phyloP scores from a whole-genome alignment of 495 filamentous ascomycete species.

The Friedmanniomyces simplex region DNA sequence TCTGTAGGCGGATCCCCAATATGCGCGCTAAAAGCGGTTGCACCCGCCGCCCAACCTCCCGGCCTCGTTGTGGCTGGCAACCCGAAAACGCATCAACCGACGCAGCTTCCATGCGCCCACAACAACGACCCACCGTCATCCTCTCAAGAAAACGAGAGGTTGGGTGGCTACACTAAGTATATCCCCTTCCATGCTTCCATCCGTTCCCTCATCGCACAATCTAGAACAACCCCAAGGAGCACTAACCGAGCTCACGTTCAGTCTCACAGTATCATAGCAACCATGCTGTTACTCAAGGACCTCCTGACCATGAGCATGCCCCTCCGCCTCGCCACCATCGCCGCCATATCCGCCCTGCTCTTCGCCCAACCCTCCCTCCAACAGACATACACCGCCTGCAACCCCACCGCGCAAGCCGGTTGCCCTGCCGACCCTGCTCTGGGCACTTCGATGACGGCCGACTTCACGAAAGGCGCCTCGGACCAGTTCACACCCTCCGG shows the following conservation, averaged over 20 bases:
- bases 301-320: slow-evolving; percentile 18
- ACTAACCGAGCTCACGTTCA: slow-evolving; percentile 6
- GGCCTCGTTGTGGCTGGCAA: not conserved
- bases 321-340: slow-evolving; percentile 15
- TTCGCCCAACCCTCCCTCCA: slow-evolving; percentile 30
- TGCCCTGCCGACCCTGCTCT: slow-evolving; percentile 78
- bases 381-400: slow-evolving; percentile 59
- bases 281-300: slow-evolving; percentile 9
- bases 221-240: not conserved
- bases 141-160: not conserved
- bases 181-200: slow-evolving; percentile 3
- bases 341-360: slow-evolving; percentile 23
- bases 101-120: not conserved
- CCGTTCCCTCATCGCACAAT: slow-evolving; percentile 9
- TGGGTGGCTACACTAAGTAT: slow-evolving; percentile 10
- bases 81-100: not conserved
- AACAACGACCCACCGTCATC: not conserved
- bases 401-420: slow-evolving; percentile 45
- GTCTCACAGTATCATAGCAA: not conserved
- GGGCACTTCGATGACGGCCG: slow-evolving; percentile 63
- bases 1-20: too few relatives aligned
- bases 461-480: slow-evolving; percentile 64
- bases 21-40: not conserved
- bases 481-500: slow-evolving; percentile 60
- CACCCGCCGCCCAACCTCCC: not conserved